Conservation (phyloP, 2,329 filamentous ascomycete genomes). For the Helicocarpus griseus region DNA sequence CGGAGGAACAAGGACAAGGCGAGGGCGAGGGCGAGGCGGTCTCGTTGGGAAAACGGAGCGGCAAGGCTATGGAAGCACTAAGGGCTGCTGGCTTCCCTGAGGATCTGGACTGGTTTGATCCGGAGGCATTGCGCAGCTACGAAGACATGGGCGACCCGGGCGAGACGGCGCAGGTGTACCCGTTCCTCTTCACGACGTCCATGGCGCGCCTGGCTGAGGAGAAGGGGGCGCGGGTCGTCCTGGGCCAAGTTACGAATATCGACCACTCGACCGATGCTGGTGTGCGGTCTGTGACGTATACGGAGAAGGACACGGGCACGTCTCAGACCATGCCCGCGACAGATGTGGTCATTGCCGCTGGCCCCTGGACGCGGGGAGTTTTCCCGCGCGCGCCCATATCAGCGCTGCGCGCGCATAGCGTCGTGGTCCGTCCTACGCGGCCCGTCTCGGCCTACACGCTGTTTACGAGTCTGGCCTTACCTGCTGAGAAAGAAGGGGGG, state of each 20-base stretch:
- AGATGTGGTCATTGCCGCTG: constrained; percentile 51
- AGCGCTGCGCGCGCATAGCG: constrained; percentile 52
- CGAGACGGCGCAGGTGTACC: constrained; percentile 89
- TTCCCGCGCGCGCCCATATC: constrained; percentile 48
- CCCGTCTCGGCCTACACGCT: constrained; percentile 41
- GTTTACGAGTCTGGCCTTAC: constrained; percentile 78
- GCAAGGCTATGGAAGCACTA: constrained; percentile 41
- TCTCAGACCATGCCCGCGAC: constrained; percentile 45
- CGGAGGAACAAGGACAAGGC: constrained; percentile 20
- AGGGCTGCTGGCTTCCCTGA: constrained; percentile 56
- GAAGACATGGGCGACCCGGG: constrained; percentile 71
- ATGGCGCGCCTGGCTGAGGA: constrained; percentile 69
- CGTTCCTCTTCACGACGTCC: constrained; percentile 75
- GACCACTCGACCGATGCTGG: constrained; percentile 40
- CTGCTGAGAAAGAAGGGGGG: constrained; percentile 36
- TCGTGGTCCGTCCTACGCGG: constrained; percentile 48
- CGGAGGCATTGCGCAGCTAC: constrained; percentile 57
- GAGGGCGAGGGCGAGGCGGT: constrained; percentile 36
- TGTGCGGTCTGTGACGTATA: constrained; percentile 58
- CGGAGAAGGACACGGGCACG: constrained; percentile 40
- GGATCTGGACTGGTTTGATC: constrained; percentile 77
- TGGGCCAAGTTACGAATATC: constrained; percentile 61
- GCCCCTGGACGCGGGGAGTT: constrained; percentile 50
- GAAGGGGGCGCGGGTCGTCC: constrained; percentile 56
- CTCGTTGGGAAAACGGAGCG: constrained; percentile 47